Evolutionary conservation across 2,329 filamentous ascomycete genomes (phyloP).

Genomic region (Teratosphaeria zuluensis): DNA sequence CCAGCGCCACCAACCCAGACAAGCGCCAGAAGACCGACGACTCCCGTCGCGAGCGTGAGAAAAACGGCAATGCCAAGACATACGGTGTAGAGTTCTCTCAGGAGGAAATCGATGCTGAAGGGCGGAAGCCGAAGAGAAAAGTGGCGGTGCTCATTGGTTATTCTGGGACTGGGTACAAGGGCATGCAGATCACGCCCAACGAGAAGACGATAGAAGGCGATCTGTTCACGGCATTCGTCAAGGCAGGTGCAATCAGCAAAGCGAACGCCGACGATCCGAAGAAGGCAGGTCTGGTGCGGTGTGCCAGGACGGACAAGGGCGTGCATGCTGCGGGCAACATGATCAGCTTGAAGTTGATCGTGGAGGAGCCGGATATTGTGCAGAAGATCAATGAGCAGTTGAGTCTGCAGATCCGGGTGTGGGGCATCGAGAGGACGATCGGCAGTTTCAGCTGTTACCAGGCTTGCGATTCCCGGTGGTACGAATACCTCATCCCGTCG

Average conservation of each 20-base stretch:
- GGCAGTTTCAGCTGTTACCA: constrained; percentile 93
- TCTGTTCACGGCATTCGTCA: constrained; percentile 82
- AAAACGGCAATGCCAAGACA: constrained; percentile 31
- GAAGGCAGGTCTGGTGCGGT: constrained; percentile 88
- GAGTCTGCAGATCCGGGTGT: constrained; percentile 82
- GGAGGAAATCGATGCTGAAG: constrained; percentile 81
- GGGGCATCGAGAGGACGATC: constrained; percentile 84
- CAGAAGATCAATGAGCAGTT: constrained; percentile 83
- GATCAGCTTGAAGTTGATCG: constrained; percentile 88
- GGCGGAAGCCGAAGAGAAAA: constrained; percentile 85
- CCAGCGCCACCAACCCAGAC: constrained; percentile 37
- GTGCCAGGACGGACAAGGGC: constrained; percentile 92
- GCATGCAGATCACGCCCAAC: constrained; percentile 66
- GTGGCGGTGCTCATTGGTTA: constrained; percentile 94
- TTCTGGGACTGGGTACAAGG: constrained; percentile 90
- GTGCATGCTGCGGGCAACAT: constrained; percentile 94
- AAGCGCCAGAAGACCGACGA: constrained; percentile 35
- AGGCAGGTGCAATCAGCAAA: constrained; percentile 87
- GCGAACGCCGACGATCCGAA: constrained; percentile 94
- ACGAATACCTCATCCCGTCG: constrained; percentile 92
- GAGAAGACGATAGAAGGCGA: constrained; percentile 94
- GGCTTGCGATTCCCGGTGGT: constrained; percentile 87
- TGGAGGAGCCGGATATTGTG: constrained; percentile 80
- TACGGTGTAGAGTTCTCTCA: constrained; percentile 46
- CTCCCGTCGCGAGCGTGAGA: constrained; percentile 34